Evolutionary conservation across 208 protist genomes (phyloP).

Genomic region (Angomonas ambiguus): DNA sequence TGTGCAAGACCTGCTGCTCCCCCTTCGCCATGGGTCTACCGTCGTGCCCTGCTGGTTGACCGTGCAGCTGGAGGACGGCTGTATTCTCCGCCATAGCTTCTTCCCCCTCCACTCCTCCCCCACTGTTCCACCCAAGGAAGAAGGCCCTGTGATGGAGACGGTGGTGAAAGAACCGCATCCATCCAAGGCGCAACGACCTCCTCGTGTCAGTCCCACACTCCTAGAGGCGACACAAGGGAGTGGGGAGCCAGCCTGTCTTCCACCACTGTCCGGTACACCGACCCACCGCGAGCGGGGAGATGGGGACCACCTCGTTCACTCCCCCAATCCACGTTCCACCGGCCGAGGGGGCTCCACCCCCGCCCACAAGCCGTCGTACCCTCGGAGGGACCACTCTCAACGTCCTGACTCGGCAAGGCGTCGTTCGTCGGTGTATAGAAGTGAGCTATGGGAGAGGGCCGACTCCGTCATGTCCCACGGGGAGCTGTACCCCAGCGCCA

Average conservation of each 20-base stretch:
- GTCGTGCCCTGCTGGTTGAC: constrained; percentile 43
- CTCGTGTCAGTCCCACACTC: background rate
- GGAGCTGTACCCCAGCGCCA: constrained; percentile 10
- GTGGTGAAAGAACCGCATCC: background rate
- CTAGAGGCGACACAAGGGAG: background rate
- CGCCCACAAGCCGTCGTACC: no score
- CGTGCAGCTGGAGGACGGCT: constrained; percentile 28
- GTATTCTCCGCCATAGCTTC: constrained; percentile 35
- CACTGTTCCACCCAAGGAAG: constrained; percentile 2
- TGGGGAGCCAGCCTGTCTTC: background rate
- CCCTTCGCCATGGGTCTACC: no score
- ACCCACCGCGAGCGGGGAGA: no score
- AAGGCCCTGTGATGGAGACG: background rate
- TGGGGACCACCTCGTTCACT: no score
- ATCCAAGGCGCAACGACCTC: background rate
- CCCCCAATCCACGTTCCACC: background rate
- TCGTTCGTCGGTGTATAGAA: constrained; percentile 20
- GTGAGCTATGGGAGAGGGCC: constrained; percentile 48
- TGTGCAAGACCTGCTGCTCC: background rate
- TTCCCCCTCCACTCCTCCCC: constrained; percentile 11
- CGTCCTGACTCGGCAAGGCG: constrained; percentile 23
- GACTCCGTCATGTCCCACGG: constrained; percentile 39
- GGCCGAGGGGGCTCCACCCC: background rate
- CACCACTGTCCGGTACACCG: no score
- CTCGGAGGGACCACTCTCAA: constrained; percentile 15